Conservation (phyloP, 331 rosid species). For the Rosa hybrid region DNA sequence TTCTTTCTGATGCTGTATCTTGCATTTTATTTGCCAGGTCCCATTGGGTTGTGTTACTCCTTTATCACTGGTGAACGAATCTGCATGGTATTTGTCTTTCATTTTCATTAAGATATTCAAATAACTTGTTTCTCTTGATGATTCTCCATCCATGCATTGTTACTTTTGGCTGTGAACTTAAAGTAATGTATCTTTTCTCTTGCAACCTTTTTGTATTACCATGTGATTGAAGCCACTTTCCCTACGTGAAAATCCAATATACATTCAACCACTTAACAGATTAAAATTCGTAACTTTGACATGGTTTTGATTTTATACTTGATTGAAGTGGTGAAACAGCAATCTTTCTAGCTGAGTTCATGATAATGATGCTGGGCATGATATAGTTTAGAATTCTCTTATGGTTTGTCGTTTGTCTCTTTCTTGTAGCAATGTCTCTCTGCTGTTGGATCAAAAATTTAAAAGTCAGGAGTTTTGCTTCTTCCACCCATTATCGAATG, state of each 20-base stretch:
- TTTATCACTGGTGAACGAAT: slow-evolving; percentile 79
- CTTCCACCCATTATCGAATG: slow-evolving; percentile 95
- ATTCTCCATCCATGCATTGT: not conserved
- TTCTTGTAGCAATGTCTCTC: slow-evolving; percentile 70
- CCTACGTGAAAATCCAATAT: not conserved
- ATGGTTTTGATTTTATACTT: not conserved
- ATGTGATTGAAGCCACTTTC: not conserved
- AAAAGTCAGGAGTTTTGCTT: slow-evolving; percentile 65
- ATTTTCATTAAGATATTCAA: not conserved
- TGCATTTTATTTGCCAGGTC: slow-evolving; percentile 53
- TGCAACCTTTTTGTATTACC: not conserved
- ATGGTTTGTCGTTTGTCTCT: not conserved
- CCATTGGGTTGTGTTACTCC: slow-evolving; percentile 91
- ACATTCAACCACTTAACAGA: not conserved
- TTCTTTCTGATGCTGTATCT: slow-evolving; percentile 20
- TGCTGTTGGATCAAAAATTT: slow-evolving; percentile 85
- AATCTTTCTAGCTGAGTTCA: not conserved
- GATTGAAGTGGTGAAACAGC: not conserved
- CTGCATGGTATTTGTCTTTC: slow-evolving; percentile 64
- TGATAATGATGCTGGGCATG: not conserved
- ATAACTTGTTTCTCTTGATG: not conserved
- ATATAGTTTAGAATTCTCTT: slow-evolving; percentile 10
- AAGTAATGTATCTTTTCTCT: not conserved
- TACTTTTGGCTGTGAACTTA: not conserved
- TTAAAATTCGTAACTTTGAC: not conserved